Base-by-base conservation (phyloP, 73 alveolate genomes). In the Paramecium primaurelia region DNA sequence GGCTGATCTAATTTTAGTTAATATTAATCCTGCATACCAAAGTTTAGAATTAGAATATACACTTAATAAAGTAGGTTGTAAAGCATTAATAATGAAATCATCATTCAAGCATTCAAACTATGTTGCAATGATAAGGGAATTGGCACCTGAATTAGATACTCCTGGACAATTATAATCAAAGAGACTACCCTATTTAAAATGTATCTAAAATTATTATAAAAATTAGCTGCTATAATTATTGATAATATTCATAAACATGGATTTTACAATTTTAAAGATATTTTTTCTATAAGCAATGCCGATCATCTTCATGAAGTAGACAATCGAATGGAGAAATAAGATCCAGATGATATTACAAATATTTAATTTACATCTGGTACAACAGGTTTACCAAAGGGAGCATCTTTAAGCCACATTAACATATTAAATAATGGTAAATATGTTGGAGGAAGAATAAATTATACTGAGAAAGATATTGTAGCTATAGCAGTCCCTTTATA, bases 301-400 rank as follows among this genome's bases (percentile, higher is more conserved):
- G 85, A 58, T 40, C 94, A 94, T 38, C 49, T 45, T 11, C 51
- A 59, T 30, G 93, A 96, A 47, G 75, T 95, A 40, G 60, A 80
- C 12, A 69, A 49, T 51, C 36, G 96, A 7, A 93, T 45, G 92
- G 92, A 32, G 14, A 68, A 40, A 2, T 42, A 83, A 32, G 87
- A 92, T 36, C 92, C 95, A 58, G 98, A 96, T 34, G 97, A 87
- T 32, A 92, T 96, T 7, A 94, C 97, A 11, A 96, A 96, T 88
- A 96, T 96, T 45, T 88, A 95, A 86, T 96, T 96, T 83, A 96
- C 99, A 12, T 96, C 99, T n/a, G 99, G 99, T 58, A 95, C 99
- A 26, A 96, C 98, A 28, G 99, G 98, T 22, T 60, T 20, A 49
- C 99, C 99, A 7, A 96, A 96, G 73, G 99, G 96, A 20, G 98